Base-by-base conservation (phyloP, 1,139 yeast species). In the Pneumocystis wakefieldiae region DNA sequence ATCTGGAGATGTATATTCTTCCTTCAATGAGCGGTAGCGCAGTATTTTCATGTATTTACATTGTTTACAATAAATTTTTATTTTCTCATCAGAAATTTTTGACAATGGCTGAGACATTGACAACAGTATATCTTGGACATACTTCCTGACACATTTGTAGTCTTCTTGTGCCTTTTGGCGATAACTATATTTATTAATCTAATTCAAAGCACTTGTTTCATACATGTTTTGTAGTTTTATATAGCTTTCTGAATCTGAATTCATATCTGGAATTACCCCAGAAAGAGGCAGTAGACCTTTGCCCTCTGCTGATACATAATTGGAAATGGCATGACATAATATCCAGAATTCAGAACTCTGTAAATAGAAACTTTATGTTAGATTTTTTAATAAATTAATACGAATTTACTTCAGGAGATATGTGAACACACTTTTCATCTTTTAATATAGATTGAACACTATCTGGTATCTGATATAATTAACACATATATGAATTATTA, bases 241-340 rank as follows among this genome's bases (percentile, higher is more conserved):
- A 71, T 86, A 92, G 63, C 78, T 78, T 15, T 74, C 74, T 0
- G 96, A 85, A 67, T 84, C 84, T 0, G 96, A 82, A 41, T 87
- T 86, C 97, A 92, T 91, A 72, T 91, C 97, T 0, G 96, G 96
- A 14, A 91, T 71, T 1, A 77, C 80, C 0, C 96, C 96, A 2
- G 86, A 78, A 2, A 89, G 75, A 0, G 97, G 97, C 32, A 87
- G 74, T 2, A 76, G 74, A n/a, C 76, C 73, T 65, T 77, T 74
- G 4, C 69, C 66, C 7, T 66, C 66, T 1, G 67, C 62, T 0
- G 69, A 67, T 6, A 84, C 77, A 71, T 83, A 91, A 3, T 69
- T 67, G 42, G 78, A 75, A 62, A 91, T 74, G 0, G 91, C 86
- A 41, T 74, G 75, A 0, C 82, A 77, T 28, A 84, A 77, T 1